Evolutionary conservation across 495 filamentous ascomycete species (phyloP).

Genomic region (Geopyxis carbonaria): DNA sequence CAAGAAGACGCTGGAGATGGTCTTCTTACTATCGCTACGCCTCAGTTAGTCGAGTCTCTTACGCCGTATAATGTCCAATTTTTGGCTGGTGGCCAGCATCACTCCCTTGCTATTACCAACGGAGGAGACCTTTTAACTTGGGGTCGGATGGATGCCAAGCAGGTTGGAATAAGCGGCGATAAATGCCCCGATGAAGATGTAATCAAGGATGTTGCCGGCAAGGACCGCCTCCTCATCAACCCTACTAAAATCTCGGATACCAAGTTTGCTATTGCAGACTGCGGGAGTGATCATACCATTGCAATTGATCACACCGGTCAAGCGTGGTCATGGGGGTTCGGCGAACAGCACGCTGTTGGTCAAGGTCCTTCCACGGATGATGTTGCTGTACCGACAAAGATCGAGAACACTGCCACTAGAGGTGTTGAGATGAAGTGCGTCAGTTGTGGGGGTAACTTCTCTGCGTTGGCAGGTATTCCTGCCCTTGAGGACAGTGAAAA

Average conservation of each 20-base stretch:
- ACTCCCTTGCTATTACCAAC: constrained; percentile 44
- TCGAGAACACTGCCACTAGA: constrained; percentile 45
- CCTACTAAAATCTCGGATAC: constrained; percentile 21
- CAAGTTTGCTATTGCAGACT: constrained; percentile 27
- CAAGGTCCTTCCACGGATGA: constrained; percentile 38
- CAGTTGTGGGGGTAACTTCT: constrained; percentile 50
- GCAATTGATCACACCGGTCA: constrained; percentile 39
- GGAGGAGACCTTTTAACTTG: constrained; percentile 48
- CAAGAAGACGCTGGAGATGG: constrained; percentile 43
- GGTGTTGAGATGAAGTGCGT: constrained; percentile 41
- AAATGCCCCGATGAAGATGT: constrained; percentile 38
- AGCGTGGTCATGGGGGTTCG: constrained; percentile 57
- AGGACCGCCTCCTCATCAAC: constrained; percentile 18
- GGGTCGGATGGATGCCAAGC: constrained; percentile 50
- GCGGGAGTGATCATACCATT: constrained; percentile 42
- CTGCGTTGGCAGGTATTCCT: constrained; percentile 34
- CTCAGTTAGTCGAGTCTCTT: constrained; percentile 45
- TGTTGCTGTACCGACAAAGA: constrained; percentile 38
- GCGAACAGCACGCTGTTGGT: constrained; percentile 48
- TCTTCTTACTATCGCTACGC: constrained; percentile 36
- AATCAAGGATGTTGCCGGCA: constrained; percentile 34
- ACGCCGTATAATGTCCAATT: constrained; percentile 32
- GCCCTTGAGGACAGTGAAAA: too few relatives aligned
- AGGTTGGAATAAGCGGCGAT: constrained; percentile 39
- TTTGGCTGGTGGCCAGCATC: constrained; percentile 51